Conservation (phyloP, 495 filamentous ascomycete species). For the Pyrenula massariospora region DNA sequence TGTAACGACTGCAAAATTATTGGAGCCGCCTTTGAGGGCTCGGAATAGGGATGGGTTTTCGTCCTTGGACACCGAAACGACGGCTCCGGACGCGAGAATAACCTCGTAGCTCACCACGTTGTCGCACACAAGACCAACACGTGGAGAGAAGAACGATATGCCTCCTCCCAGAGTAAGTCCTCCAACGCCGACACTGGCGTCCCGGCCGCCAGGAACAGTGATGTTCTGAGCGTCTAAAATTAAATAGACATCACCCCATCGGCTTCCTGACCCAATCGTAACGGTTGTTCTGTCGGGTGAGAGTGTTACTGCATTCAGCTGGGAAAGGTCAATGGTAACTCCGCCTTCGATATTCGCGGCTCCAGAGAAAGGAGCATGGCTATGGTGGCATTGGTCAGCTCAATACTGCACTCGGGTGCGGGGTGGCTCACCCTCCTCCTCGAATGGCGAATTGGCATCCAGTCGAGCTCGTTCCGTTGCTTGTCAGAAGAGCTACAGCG, state of each 20-base stretch:
- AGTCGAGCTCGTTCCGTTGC: slow-evolving; percentile 3
- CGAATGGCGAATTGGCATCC: slow-evolving; percentile 24
- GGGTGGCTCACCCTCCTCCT: slow-evolving; percentile 13
- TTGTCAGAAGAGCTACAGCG: slow-evolving; percentile 8
- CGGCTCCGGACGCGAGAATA: slow-evolving; percentile 19
- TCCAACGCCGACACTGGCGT: slow-evolving; percentile 25
- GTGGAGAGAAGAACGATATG: slow-evolving; percentile 20
- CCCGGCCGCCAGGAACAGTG: slow-evolving; percentile 38
- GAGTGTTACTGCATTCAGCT: slow-evolving; percentile 28
- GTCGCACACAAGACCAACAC: slow-evolving; percentile 20
- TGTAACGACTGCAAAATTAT: slow-evolving; percentile 29
- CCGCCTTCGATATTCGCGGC: slow-evolving; percentile 42
- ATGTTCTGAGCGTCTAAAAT: slow-evolving; percentile 31
- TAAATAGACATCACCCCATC: slow-evolving; percentile 37
- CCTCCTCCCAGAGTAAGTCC: slow-evolving; percentile 25
- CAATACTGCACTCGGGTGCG: not conserved
- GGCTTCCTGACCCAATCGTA: slow-evolving; percentile 34
- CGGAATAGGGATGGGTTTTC: slow-evolving; percentile 15
- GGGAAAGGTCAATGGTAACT: slow-evolving; percentile 38
- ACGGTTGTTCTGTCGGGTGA: slow-evolving; percentile 20
- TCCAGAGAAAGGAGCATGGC: slow-evolving; percentile 35
- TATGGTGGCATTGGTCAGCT: not conserved
- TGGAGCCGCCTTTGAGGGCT: slow-evolving; percentile 25
- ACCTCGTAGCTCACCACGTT: slow-evolving; percentile 21
- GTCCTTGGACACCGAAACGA: slow-evolving; percentile 18